A percentile compares a stretch with the other conserved stretches of the same genome.
phyloP scores from a whole-genome alignment of 2,329 filamentous ascomycete genomes.

The Amphichorda felina region DNA sequence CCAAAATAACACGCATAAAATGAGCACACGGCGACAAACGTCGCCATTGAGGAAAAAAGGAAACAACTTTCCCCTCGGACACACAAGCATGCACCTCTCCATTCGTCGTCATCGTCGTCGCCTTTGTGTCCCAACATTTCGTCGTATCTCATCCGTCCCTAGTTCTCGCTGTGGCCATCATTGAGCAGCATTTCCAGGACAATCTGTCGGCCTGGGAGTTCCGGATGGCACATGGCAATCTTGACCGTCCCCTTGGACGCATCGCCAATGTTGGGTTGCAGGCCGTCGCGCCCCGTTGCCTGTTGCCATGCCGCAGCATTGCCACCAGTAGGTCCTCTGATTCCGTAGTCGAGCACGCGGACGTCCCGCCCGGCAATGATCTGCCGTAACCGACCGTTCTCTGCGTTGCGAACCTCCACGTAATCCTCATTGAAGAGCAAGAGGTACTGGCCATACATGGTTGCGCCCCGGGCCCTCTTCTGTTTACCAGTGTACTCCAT shows the following conservation, averaged over 20 bases:
- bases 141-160: neutral
- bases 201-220: slow-evolving; percentile 72
- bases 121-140: neutral
- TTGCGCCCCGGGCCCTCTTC: slow-evolving; percentile 67
- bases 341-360: slow-evolving; percentile 77
- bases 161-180: slow-evolving; percentile 51
- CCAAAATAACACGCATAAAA: no score
- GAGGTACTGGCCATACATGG: slow-evolving; percentile 84
- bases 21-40: no score
- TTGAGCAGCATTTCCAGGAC: slow-evolving; percentile 89
- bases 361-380: slow-evolving; percentile 90
- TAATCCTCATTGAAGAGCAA: slow-evolving; percentile 93
- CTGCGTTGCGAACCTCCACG: slow-evolving; percentile 91
- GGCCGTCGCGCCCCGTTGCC: slow-evolving; percentile 20
- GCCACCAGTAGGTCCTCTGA: slow-evolving; percentile 46
- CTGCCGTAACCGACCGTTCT: slow-evolving; percentile 86
- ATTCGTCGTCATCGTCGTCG: no score
- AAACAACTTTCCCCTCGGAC: no score
- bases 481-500: slow-evolving; percentile 97
- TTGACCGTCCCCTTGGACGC: slow-evolving; percentile 70
- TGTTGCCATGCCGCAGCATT: slow-evolving; percentile 23
- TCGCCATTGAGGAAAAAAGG: no score
- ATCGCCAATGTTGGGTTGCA: slow-evolving; percentile 23
- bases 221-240: slow-evolving; percentile 89
- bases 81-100: no score